Percentiles rank a stretch among this genome's conserved stretches.
phyloP scores from a whole-genome alignment of 2,329 filamentous ascomycete species.

The Penicillium sp. region DNA sequence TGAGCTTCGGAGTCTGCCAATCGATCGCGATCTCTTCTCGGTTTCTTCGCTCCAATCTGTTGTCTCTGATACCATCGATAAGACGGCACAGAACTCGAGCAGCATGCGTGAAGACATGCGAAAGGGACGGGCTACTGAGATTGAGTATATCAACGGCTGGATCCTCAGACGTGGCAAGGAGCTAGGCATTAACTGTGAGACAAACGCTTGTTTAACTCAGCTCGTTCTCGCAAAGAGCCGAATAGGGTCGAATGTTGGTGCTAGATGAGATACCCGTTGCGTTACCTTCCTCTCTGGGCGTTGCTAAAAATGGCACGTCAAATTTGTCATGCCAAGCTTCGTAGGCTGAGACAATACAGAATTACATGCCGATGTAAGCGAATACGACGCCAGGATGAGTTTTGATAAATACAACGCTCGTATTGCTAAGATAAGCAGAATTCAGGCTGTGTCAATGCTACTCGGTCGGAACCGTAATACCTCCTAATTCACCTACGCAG shows the following conservation, averaged over 20 bases:
- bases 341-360: not conserved
- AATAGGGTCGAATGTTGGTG: not conserved
- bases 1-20: not conserved
- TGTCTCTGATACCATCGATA: slow-evolving; percentile 13
- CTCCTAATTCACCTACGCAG: slow-evolving; percentile 6
- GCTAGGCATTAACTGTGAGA: slow-evolving; percentile 11
- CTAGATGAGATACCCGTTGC: not conserved
- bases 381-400: not conserved
- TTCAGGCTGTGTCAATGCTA: not conserved
- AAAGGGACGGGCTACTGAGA: slow-evolving; percentile 13
- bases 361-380: not conserved
- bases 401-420: not conserved
- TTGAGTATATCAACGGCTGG: slow-evolving; percentile 19
- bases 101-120: slow-evolving; percentile 19
- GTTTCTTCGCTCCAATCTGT: slow-evolving; percentile 3
- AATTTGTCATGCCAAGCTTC: not conserved
- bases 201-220: slow-evolving; percentile 10
- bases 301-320: not conserved
- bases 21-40: slow-evolving; percentile 10
- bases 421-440: not conserved
- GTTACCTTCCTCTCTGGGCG: not conserved
- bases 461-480: not conserved
- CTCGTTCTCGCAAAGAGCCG: slow-evolving; percentile 14
- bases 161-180: slow-evolving; percentile 10
- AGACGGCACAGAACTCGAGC: slow-evolving; percentile 16